phyloP scores from a whole-genome alignment of 2,329 filamentous ascomycete species.

The Diaporthe citri region DNA sequence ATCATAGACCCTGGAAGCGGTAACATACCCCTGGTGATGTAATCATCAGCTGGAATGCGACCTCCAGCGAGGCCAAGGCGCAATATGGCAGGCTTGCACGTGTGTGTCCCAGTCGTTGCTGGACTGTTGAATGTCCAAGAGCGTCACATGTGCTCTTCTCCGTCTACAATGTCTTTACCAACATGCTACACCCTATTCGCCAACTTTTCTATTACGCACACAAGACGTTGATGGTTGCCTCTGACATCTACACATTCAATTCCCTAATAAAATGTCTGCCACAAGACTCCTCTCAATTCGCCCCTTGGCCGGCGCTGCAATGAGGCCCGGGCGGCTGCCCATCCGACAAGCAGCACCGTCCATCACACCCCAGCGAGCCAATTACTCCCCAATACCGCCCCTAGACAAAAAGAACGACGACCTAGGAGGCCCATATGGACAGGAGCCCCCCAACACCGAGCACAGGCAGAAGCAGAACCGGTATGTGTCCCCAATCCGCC shows the following conservation, averaged over 20 bases:
- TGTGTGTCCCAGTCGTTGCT: not conserved
- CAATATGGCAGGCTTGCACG: not conserved
- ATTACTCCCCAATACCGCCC: constrained; percentile 33
- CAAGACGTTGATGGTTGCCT: not conserved
- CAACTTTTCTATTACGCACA: too few species aligned
- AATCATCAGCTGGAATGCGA: constrained; percentile 25
- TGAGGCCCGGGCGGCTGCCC: not conserved
- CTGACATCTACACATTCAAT: not conserved
- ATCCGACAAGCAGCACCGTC: constrained; percentile 1
- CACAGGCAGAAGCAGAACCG: constrained; percentile 30
- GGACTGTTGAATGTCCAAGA: not conserved
- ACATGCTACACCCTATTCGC: not conserved
- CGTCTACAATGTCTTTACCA: not conserved
- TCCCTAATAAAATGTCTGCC: constrained; percentile 6
- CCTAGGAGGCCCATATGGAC: constrained; percentile 31
- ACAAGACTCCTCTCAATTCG: not conserved
- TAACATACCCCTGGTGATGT: constrained; percentile 6
- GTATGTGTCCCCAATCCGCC: not conserved
- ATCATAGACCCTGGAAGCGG: constrained; percentile 29
- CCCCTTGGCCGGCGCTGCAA: not conserved
- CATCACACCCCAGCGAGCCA: constrained; percentile 16
- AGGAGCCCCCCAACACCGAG: constrained; percentile 30
- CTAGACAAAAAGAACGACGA: constrained; percentile 34
- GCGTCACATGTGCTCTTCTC: not conserved
- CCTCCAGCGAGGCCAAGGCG: not conserved